A percentile compares a stretch with the other conserved stretches of the same genome.
phyloP scores from a whole-genome alignment of 805 yeast species.

The Kodamaea sagamina region DNA sequence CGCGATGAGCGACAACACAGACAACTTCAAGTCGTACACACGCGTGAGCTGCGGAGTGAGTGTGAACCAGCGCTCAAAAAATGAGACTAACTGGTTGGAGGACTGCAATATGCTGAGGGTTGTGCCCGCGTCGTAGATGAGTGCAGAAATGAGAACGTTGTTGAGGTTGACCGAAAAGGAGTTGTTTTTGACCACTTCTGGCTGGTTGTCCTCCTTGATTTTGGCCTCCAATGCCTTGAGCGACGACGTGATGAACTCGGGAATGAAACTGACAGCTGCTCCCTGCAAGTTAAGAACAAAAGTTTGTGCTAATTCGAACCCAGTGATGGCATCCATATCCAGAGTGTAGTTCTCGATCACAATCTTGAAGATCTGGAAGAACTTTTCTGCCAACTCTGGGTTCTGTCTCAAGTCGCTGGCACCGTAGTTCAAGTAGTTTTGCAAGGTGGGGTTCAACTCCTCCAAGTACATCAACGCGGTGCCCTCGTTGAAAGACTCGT shows the following conservation, averaged over 20 bases:
- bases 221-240: slow-evolving; percentile 36
- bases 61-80: slow-evolving; percentile 70
- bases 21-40: slow-evolving; percentile 80
- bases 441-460: slow-evolving; percentile 72
- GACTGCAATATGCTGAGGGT: slow-evolving; percentile 55
- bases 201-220: slow-evolving; percentile 26
- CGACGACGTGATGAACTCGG: slow-evolving; percentile 46
- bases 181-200: slow-evolving; percentile 30
- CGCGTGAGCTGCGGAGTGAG: slow-evolving; percentile 56
- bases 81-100: slow-evolving; percentile 42
- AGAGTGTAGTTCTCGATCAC: slow-evolving; percentile 46
- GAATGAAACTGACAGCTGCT: slow-evolving; percentile 47
- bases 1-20: slow-evolving; percentile 66
- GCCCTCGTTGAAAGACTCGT: slow-evolving; percentile 35
- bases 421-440: slow-evolving; percentile 65
- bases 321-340: slow-evolving; percentile 56
- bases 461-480: slow-evolving; percentile 69
- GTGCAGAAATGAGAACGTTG: slow-evolving; percentile 63
- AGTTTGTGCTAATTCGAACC: slow-evolving; percentile 65
- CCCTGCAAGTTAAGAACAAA: slow-evolving; percentile 60
- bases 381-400: slow-evolving; percentile 48
- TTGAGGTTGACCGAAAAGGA: slow-evolving; percentile 51
- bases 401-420: slow-evolving; percentile 41
- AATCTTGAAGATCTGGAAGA: slow-evolving; percentile 51
- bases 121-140: slow-evolving; percentile 59